Percentiles rank a stretch among this genome's conserved stretches.
These are phyloP conservation scores for Lepidium africanum DNA, from an alignment of 345 rosid species.

Conservation along the genomic window DNA sequence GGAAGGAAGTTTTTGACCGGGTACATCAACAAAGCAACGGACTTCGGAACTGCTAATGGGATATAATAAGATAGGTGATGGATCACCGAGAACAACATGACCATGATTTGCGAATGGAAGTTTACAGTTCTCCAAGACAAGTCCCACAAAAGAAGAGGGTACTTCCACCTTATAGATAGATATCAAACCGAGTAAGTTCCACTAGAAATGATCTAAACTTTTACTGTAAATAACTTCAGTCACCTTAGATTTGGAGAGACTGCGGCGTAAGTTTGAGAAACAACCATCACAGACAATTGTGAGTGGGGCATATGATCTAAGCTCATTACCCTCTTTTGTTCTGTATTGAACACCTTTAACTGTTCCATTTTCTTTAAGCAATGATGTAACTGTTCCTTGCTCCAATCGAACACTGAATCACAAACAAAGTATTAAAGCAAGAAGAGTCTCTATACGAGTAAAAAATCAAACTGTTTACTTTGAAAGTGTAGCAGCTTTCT, in stretches of 20 bases:
- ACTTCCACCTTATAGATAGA: constrained; percentile 41
- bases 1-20: constrained; percentile 54
- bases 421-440: neutral
- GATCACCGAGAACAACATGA: constrained; percentile 46
- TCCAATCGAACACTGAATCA: constrained; percentile 46
- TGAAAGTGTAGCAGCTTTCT: constrained; percentile 28
- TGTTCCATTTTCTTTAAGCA: constrained; percentile 37
- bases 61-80: constrained; percentile 51
- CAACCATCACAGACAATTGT: constrained; percentile 46
- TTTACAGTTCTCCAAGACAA: constrained; percentile 51
- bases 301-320: constrained; percentile 41
- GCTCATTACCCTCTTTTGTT: constrained; percentile 28
- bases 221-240: neutral
- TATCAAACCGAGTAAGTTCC: neutral
- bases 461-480: constrained; percentile 18
- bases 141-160: constrained; percentile 54
- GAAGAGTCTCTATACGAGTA: neutral
- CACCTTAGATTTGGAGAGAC: constrained; percentile 45
- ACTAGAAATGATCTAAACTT: neutral
- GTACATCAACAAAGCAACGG: constrained; percentile 66
- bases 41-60: constrained; percentile 57
- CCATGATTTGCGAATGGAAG: constrained; percentile 52
- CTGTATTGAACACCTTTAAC: constrained; percentile 48
- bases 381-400: constrained; percentile 51
- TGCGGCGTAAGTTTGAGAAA: constrained; percentile 42